Conservation (phyloP, 176 grass and related monocot genomes). For the Dendrocalamus sinicus region DNA sequence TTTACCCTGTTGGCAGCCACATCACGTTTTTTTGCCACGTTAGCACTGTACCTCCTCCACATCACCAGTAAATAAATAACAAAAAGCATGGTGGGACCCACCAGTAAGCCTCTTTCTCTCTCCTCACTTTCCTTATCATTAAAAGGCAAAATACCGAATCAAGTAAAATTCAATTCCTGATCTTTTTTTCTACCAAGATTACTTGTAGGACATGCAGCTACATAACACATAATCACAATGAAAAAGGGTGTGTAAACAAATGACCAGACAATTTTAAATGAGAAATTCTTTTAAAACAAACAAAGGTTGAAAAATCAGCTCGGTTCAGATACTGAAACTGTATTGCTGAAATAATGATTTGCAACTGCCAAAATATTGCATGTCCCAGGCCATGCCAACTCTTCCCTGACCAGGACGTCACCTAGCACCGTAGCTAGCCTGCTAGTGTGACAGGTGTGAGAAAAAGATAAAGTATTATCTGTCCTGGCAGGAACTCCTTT, state of each 20-base stretch:
- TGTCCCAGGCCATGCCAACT: neutral
- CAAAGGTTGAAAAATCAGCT: neutral
- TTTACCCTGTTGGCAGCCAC: too few relatives aligned
- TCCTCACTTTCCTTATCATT: neutral
- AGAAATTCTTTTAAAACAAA: neutral
- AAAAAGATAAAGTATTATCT: neutral
- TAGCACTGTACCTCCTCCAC: too few relatives aligned
- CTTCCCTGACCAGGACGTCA: neutral
- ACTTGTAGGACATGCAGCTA: neutral
- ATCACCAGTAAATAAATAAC: too few relatives aligned
- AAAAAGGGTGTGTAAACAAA: neutral
- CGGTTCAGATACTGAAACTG: neutral
- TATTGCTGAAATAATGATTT: neutral
- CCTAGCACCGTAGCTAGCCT: neutral
- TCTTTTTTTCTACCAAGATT: neutral
- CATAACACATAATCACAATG: neutral
- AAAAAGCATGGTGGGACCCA: too few relatives aligned
- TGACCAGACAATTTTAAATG: neutral
- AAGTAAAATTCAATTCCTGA: conserved; percentile 16
- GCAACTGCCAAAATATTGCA: conserved; percentile 3
- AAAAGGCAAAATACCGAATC: neutral
- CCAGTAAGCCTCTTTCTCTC: too few relatives aligned
- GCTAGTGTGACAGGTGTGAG: neutral
- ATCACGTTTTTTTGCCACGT: too few relatives aligned
- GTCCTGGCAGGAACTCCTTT: neutral